phyloP scores from a whole-genome alignment of 2,329 filamentous ascomycete genomes.

The Cryphonectria japonica region DNA sequence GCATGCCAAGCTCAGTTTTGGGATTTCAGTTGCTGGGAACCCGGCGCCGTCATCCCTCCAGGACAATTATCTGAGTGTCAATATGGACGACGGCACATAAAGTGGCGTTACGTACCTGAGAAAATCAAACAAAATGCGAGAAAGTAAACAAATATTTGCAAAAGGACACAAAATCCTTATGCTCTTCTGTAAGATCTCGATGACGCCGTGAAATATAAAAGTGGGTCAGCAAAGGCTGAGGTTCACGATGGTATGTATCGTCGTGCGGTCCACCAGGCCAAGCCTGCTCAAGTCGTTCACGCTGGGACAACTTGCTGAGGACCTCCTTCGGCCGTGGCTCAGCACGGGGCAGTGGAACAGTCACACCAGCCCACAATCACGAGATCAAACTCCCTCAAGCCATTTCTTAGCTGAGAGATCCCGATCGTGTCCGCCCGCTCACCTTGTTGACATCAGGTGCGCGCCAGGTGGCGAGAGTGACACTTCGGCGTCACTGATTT shows the following conservation, averaged over 20 bases:
- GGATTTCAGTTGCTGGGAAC: background rate
- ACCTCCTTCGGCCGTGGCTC: background rate
- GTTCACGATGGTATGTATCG: background rate
- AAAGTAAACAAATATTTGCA: background rate
- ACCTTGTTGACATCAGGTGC: constrained; percentile 1
- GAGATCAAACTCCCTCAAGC: background rate
- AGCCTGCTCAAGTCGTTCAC: background rate
- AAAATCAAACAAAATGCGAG: background rate
- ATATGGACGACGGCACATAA: background rate
- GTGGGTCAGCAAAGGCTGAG: background rate
- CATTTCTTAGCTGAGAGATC: background rate
- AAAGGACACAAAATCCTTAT: background rate
- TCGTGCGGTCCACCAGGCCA: background rate
- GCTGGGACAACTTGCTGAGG: background rate
- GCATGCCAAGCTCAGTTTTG: background rate
- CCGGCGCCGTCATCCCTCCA: background rate
- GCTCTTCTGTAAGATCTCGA: background rate
- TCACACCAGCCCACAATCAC: background rate
- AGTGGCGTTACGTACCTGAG: background rate
- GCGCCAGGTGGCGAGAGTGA: background rate
- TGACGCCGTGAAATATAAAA: background rate
- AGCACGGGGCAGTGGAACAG: background rate
- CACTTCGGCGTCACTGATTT: background rate
- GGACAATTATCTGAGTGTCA: background rate
- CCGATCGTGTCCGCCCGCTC: background rate